Evolutionary conservation across 441 rosid species (phyloP), one percentile per base, ranked within the genome.

Genomic region (Populus hybrid): DNA sequence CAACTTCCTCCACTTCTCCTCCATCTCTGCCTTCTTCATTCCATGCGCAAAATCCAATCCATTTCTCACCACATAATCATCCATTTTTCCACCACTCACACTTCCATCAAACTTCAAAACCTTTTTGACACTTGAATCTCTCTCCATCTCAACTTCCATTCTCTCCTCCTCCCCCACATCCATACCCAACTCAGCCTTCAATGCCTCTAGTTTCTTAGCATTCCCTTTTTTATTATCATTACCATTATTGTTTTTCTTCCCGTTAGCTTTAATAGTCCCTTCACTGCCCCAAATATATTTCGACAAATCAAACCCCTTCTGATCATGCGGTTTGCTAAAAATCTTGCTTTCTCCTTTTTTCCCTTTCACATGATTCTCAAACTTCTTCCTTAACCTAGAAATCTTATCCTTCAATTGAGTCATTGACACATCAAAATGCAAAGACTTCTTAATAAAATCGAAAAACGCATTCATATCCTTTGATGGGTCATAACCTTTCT

Each of bases 381-480:
- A 87, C 75, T 83, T 86, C 59, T 82, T 86, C 81, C 73, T 88
- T 67, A 84, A 70, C 63, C 82, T 79, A 9, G 76, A 42, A 35
- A 87, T 76, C 74, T 88, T 88, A 69, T 80, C 84, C 84, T 71
- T 75, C 79, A 88, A 46, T 28, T 88, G 87, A 23, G 34, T n/a
- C 7, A 53, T 76, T 1, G 80, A 32, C 2, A 81, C 82, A n/a
- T 83, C 83, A 19, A 83, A 53, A 11, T 81, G 85, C 40, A 87
- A 74, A 21, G 82, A 83, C 32, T 80, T 80, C 82, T 79, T 84
- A 18, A 87, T 83, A 57, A 67, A 87, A 35, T 83, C 83, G 46
- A 46, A 70, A 50, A 88, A 87, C 0, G 76, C 79, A 21, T 9
- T 75, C 82, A 79, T 79, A 26, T 83, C 82, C 38, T 81, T 71